Evolutionary conservation across 2,329 filamentous ascomycete species (phyloP).

Genomic region (Diplodia seriata): DNA sequence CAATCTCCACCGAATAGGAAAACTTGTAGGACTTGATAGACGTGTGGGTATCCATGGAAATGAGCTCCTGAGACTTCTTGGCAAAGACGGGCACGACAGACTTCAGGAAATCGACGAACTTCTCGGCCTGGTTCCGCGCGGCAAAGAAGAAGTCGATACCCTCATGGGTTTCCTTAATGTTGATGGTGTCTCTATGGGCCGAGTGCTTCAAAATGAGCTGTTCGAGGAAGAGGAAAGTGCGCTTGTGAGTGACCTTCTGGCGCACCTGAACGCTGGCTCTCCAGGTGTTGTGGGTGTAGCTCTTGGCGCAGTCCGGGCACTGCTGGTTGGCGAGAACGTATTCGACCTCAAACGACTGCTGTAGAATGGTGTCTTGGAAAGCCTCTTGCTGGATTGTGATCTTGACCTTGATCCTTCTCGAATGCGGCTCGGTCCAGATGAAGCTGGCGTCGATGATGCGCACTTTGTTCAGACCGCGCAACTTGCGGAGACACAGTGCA

Average conservation of each 20-base stretch:
- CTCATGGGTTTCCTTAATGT: conserved; percentile 96
- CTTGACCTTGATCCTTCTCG: conserved; percentile 89
- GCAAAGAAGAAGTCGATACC: conserved; percentile 97
- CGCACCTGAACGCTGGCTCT: conserved; percentile 90
- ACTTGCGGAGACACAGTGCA: conserved; percentile 86
- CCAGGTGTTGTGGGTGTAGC: conserved; percentile 96
- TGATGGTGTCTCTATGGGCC: conserved; percentile 91
- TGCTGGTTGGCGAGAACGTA: conserved; percentile 91
- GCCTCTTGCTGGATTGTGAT: conserved; percentile 85
- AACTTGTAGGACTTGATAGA: conserved; percentile 94
- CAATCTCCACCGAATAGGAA: conserved; percentile 84
- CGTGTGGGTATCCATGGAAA: conserved; percentile 91
- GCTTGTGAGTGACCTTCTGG: conserved; percentile 96
- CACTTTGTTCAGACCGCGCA: conserved; percentile 85
- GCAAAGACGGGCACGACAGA: conserved; percentile 79
- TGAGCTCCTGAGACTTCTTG: conserved; percentile 90
- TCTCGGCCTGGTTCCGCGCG: conserved; percentile 87
- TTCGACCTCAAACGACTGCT: conserved; percentile 94
- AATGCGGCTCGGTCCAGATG: conserved; percentile 98
- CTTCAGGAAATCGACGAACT: conserved; percentile 87
- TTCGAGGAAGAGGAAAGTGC: conserved; percentile 83
- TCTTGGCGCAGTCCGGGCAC: conserved; percentile 94
- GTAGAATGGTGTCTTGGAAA: conserved; percentile 72
- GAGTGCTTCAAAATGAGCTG: conserved; percentile 95
- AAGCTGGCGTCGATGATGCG: conserved; percentile 95